These are phyloP conservation scores for Ceratobasidium papillatum DNA, from an alignment of 1,284 basidiomycete species.

Conservation along the genomic window DNA sequence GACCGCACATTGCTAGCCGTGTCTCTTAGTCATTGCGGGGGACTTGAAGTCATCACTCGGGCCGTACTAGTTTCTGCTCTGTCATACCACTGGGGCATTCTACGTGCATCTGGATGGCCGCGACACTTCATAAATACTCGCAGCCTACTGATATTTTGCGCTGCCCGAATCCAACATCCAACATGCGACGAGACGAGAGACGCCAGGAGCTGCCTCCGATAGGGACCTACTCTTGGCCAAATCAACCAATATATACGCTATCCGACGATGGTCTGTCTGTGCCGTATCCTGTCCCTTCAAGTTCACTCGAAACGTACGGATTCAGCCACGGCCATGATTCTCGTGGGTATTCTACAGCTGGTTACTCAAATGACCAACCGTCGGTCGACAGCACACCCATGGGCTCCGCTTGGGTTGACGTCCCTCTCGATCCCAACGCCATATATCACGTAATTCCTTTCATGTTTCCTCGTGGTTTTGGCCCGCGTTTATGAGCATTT, in stretches of 20 bases:
- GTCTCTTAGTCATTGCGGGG: conserved; percentile 15
- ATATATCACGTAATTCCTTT: conserved; percentile 36
- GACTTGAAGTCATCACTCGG: neutral
- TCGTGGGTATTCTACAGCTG: conserved; percentile 2
- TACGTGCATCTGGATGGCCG: conserved; percentile 37
- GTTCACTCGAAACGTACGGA: conserved; percentile 10
- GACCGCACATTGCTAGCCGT: neutral
- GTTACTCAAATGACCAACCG: conserved; percentile 23
- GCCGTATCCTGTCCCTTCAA: conserved; percentile 8
- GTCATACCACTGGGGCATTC: conserved; percentile 26
- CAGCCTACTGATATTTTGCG: conserved; percentile 24
- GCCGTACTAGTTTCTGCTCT: conserved; percentile 10
- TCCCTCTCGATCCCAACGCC: conserved; percentile 37
- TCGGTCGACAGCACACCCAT: neutral
- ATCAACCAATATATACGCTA: neutral
- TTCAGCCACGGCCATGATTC: conserved; percentile 7
- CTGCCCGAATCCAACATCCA: conserved; percentile 19
- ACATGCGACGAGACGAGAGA: conserved; percentile 28
- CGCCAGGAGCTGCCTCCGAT: neutral
- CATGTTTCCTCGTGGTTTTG: neutral
- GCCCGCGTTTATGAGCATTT: conserved; percentile 6
- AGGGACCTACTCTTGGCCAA: conserved; percentile 5
- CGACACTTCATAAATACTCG: conserved; percentile 28
- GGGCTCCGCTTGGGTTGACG: conserved; percentile 27
- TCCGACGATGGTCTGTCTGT: neutral